phyloP scores from a whole-genome alignment of 2,329 filamentous ascomycete genomes.

The Blastomyces silverae region DNA sequence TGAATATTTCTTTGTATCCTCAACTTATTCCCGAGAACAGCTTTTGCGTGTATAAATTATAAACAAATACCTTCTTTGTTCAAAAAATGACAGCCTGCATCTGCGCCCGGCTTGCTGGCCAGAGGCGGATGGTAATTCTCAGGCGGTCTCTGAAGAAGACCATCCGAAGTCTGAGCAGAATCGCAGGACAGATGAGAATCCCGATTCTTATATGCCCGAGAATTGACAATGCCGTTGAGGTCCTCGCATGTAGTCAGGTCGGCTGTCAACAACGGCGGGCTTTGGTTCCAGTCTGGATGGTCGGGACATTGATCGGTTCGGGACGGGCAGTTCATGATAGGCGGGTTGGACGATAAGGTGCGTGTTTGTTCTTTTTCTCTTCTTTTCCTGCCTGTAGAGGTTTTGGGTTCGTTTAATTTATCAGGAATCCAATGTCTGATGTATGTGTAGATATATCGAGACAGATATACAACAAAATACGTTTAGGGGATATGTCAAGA shows the following conservation, averaged over 20 bases:
- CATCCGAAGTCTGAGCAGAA: constrained; percentile 11
- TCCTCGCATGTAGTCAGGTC: constrained; percentile 51
- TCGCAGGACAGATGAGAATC: constrained; percentile 1
- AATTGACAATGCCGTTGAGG: constrained; percentile 51
- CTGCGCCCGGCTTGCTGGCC: constrained; percentile 13
- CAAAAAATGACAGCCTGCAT: constrained; percentile 19
- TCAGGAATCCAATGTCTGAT: too few relatives aligned
- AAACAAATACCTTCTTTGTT: constrained; percentile 18
- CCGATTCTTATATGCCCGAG: constrained; percentile 37
- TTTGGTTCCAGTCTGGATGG: constrained; percentile 51
- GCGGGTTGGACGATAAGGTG: too few relatives aligned
- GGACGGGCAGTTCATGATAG: constrained; percentile 50
- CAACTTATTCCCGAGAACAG: too few relatives aligned
- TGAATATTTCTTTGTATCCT: too few relatives aligned
- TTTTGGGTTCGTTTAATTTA: too few relatives aligned
- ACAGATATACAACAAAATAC: too few relatives aligned
- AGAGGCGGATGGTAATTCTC: background rate
- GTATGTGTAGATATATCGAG: too few relatives aligned
- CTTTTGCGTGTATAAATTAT: background rate
- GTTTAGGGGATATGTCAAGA: too few relatives aligned
- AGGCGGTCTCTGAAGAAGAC: constrained; percentile 15
- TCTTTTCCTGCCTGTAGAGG: too few relatives aligned
- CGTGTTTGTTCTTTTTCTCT: too few relatives aligned
- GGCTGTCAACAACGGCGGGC: constrained; percentile 45
- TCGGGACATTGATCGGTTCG: constrained; percentile 44